These are phyloP conservation scores for Citrus sinensis DNA, from an alignment of 345 rosid species.

Conservation along the genomic window DVS_A1.0 CM039161.1:2536001-2536500, in stretches of 20 bases:
- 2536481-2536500: not conserved
- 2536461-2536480: too few species aligned
- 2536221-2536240: not conserved
- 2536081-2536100: too few species aligned
- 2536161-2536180: not conserved
- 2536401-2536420: not conserved
- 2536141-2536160: constrained; percentile 13
- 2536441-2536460: not conserved
- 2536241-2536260: not conserved
- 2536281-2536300: not conserved
- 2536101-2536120: too few species aligned
- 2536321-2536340: too few species aligned
- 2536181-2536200: constrained; percentile 9
- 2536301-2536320: not conserved
- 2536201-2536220: not conserved
- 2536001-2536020: too few species aligned
- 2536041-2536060: too few species aligned
- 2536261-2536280: not conserved
- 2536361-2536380: not conserved
- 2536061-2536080: too few species aligned
- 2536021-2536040: too few species aligned
- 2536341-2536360: not conserved
- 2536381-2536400: not conserved
- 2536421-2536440: constrained; percentile 2
- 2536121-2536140: not conserved